Percentiles rank a stretch among this genome's conserved stretches.
phyloP scores from a whole-genome alignment of 176 grass and related monocot genomes.

The Urochloa ruziziensis region DNA sequence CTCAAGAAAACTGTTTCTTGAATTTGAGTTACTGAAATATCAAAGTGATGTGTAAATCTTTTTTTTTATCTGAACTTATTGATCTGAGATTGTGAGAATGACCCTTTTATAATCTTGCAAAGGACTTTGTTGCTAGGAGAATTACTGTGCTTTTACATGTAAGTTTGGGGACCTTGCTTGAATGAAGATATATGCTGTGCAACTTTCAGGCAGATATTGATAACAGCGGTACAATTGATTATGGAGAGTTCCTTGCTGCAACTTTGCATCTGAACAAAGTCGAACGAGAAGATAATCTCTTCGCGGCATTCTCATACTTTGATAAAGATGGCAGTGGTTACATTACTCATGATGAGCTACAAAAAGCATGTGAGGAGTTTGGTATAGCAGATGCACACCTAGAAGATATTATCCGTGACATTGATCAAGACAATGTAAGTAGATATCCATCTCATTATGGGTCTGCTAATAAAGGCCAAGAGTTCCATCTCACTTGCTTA shows the following conservation, averaged over 20 bases:
- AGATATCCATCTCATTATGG: neutral
- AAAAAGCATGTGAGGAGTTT: slow-evolving; percentile 94
- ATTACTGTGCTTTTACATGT: neutral
- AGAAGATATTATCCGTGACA: slow-evolving; percentile 85
- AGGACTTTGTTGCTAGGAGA: neutral
- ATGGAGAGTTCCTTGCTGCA: slow-evolving; percentile 90
- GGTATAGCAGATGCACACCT: slow-evolving; percentile 74
- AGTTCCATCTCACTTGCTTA: neutral
- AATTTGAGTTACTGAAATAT: slow-evolving; percentile 15
- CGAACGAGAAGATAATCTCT: slow-evolving; percentile 88
- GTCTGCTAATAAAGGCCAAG: slow-evolving; percentile 9
- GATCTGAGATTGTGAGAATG: neutral
- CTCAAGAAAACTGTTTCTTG: slow-evolving; percentile 21
- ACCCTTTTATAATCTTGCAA: slow-evolving; percentile 12
- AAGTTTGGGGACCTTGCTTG: slow-evolving; percentile 33
- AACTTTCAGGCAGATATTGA: slow-evolving; percentile 90
- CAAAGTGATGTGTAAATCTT: slow-evolving; percentile 1
- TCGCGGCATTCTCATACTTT: slow-evolving; percentile 89
- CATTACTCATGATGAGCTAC: slow-evolving; percentile 88
- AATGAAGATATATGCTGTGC: slow-evolving; percentile 26
- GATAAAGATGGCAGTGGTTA: slow-evolving; percentile 96
- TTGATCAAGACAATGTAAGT: slow-evolving; percentile 96
- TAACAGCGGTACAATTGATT: slow-evolving; percentile 91
- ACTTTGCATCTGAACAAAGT: slow-evolving; percentile 95
- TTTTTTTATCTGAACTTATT: neutral